These are phyloP conservation scores for Recurvomyces mirabilis DNA, from an alignment of 495 filamentous ascomycete species.

Conservation along the genomic window DNA sequence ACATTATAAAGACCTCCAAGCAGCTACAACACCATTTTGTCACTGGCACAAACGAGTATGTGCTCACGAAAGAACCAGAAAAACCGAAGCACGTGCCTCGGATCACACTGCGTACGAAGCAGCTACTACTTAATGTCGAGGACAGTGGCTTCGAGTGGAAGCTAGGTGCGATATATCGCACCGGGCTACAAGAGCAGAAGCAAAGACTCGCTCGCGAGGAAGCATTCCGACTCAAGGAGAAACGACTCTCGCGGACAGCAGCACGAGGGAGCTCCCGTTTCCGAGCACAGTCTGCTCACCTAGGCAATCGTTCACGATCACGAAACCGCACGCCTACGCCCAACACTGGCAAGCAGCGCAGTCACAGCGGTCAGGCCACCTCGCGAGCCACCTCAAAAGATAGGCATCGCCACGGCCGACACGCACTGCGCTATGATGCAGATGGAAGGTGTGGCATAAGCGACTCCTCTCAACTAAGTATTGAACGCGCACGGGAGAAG, in stretches of 20 bases:
- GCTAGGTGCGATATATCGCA: slow-evolving; percentile 79
- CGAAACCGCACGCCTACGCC: not conserved
- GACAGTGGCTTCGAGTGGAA: slow-evolving; percentile 98
- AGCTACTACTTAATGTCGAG: slow-evolving; percentile 79
- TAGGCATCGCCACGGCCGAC: slow-evolving; percentile 32
- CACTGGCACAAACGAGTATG: slow-evolving; percentile 75
- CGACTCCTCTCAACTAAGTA: slow-evolving; percentile 54
- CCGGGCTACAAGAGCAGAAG: slow-evolving; percentile 75
- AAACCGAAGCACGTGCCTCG: slow-evolving; percentile 75
- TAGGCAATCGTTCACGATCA: slow-evolving; percentile 23
- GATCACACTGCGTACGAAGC: slow-evolving; percentile 68
- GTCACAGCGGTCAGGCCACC: slow-evolving; percentile 28
- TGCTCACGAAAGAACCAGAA: slow-evolving; percentile 70
- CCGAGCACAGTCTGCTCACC: slow-evolving; percentile 41
- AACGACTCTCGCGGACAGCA: slow-evolving; percentile 56
- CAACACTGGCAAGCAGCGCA: slow-evolving; percentile 12
- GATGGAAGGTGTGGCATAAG: slow-evolving; percentile 61
- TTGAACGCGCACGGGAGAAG: slow-evolving; percentile 60
- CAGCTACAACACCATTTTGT: slow-evolving; percentile 87
- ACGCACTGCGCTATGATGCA: slow-evolving; percentile 66
- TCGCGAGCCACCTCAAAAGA: slow-evolving; percentile 31
- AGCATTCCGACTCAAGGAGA: slow-evolving; percentile 75
- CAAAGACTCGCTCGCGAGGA: slow-evolving; percentile 83
- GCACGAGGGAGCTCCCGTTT: slow-evolving; percentile 42
- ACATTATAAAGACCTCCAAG: slow-evolving; percentile 72